Evolutionary conservation across 2,329 filamentous ascomycete genomes (phyloP), one percentile per base, ranked within the genome.

Genomic region (Fusarium temperatum): DNA sequence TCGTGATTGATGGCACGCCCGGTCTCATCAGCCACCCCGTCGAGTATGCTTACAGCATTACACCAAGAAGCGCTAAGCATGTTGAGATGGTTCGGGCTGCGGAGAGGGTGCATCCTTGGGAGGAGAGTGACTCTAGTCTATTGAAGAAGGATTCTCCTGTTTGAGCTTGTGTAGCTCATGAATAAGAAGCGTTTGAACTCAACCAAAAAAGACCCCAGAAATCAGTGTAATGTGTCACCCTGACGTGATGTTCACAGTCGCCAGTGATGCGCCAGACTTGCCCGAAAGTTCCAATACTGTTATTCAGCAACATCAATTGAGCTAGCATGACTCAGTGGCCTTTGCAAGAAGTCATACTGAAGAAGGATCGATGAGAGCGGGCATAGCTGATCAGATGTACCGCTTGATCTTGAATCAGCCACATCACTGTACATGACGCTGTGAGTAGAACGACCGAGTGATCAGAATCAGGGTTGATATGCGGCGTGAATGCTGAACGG

Each of bases 51-150:
- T 75, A 71, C 32, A 67, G 56, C 8, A 78, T 79, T 24, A 63
- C 57, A 36, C 64, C 72, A 8, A 64, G 77, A 41, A 79, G 75
- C 6, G 39, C 38, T 1, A 63, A 66, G 18, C 71, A 75, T 26
- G 66, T 57, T 4, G 72, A 76, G 35, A 36, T 79, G 13, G 55
- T 78, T 32, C 45, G 63, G 18, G 59, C 58, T n/a, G 55, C 70
- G 13, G 72, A 77, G 48, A 44, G n/a, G n/a, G 63, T 74, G 1
- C n/a, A 73, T 26, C 73, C 74, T 9, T 78, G 77, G 77, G 75
- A 78, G n/a, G 68, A 76, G 17, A 63, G 74, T 13, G 76, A 77
- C 35, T 72, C 74, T 7, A 36, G 51, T 32, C 61, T 60, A 5
- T 30, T 73, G 12, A 26, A 61, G 8, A 48, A 70, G 22, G 58